Conservation (phyloP, 1,139 yeast species). For the Geotrichum restrictum region DNA sequence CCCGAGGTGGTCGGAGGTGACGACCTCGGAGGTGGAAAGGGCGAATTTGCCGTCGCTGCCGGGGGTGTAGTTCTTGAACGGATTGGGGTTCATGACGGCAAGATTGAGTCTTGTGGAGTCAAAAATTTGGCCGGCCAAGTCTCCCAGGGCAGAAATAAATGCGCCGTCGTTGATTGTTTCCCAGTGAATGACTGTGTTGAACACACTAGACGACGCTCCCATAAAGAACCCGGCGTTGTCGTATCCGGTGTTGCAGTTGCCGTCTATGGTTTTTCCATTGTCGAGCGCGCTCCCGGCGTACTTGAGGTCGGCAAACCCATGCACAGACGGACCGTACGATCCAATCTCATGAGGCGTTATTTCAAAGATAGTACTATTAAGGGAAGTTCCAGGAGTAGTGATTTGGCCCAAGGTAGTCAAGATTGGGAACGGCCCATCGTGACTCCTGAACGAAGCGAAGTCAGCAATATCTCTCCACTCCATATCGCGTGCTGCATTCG, state of each 20-base stretch:
- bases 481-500: conserved; percentile 56
- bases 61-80: conserved; percentile 45
- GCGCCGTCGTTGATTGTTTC: conserved; percentile 24
- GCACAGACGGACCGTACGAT: conserved; percentile 78
- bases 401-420: conserved; percentile 68
- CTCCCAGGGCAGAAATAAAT: conserved; percentile 20
- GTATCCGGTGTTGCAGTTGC: conserved; percentile 51
- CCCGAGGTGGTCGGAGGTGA: conserved; percentile 47
- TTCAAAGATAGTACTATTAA: conserved; percentile 73
- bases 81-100: conserved; percentile 67
- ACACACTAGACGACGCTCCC: conserved; percentile 70
- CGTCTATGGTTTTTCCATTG: conserved; percentile 46
- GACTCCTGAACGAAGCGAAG: conserved; percentile 48
- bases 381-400: conserved; percentile 48
- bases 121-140: conserved; percentile 8
- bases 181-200: conserved; percentile 47
- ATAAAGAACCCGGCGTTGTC: conserved; percentile 73
- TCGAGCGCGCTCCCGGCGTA: conserved; percentile 68
- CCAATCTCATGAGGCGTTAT: conserved; percentile 81
- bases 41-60: not conserved
- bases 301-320: conserved; percentile 61
- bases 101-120: conserved; percentile 48
- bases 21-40: conserved; percentile 26
- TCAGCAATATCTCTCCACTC: conserved; percentile 62
- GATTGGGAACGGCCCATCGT: conserved; percentile 79